phyloP scores from a whole-genome alignment of 805 yeast species.

The Metschnikowia borealis region DNA sequence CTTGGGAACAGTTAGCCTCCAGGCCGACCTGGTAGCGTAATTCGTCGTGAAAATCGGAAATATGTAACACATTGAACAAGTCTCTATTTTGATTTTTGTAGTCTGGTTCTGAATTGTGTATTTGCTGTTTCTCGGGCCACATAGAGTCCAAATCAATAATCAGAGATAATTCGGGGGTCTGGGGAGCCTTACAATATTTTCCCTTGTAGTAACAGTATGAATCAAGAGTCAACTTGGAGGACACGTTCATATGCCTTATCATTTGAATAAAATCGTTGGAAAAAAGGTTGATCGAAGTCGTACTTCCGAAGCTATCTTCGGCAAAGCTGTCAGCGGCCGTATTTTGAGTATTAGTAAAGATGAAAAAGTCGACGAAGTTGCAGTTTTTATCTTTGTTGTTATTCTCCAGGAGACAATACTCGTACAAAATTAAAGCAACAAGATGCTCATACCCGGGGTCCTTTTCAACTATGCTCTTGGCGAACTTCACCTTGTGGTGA shows the following conservation, averaged over 20 bases:
- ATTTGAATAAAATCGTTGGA: constrained; percentile 40
- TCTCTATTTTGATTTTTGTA: constrained; percentile 26
- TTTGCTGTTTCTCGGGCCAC: constrained; percentile 35
- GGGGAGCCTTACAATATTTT: constrained; percentile 47
- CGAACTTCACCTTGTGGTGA: constrained; percentile 32
- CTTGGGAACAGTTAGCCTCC: constrained; percentile 53
- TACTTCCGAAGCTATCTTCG: constrained; percentile 23
- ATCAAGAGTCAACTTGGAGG: constrained; percentile 34
- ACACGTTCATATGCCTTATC: constrained; percentile 32
- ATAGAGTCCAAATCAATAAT: constrained; percentile 28
- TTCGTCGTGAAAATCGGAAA: constrained; percentile 65
- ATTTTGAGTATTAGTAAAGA: constrained; percentile 30
- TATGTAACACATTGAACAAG: constrained; percentile 58
- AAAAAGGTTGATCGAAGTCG: constrained; percentile 28
- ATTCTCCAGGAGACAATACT: constrained; percentile 30
- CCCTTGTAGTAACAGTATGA: constrained; percentile 55
- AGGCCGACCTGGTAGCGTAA: constrained; percentile 50
- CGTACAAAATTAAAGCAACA: constrained; percentile 32
- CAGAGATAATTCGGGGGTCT: constrained; percentile 45
- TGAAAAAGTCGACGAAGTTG: constrained; percentile 34
- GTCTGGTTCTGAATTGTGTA: constrained; percentile 26
- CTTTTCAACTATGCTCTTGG: constrained; percentile 22
- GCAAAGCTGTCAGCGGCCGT: constrained; percentile 15
- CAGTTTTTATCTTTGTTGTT: constrained; percentile 29
- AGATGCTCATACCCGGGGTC: constrained; percentile 34